Conservation (phyloP, 768 basidiomycete genomes). For the Mycena rebaudengoi region DNA sequence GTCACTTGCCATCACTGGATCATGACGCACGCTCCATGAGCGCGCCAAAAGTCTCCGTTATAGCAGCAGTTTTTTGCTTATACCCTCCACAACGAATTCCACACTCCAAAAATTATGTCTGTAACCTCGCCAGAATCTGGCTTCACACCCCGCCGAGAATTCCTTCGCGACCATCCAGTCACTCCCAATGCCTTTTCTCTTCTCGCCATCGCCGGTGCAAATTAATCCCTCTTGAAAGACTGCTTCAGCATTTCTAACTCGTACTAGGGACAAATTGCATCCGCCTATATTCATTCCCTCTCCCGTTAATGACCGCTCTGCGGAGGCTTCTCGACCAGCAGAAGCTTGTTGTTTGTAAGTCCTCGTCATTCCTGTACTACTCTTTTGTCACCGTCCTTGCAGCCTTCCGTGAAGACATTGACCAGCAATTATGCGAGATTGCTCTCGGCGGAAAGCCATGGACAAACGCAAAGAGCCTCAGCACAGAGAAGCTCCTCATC, state of each 20-base stretch:
- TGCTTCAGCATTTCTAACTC: no score
- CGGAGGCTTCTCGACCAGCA: conserved; percentile 63
- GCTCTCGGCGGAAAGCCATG: conserved; percentile 76
- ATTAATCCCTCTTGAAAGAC: no score
- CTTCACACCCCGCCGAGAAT: conserved; percentile 78
- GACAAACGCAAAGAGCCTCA: conserved; percentile 70
- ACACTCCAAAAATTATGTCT: conserved; percentile 25
- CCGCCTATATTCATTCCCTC: conserved; percentile 75
- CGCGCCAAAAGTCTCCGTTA: no score
- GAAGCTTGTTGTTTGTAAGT: conserved; percentile 46
- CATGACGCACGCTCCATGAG: no score
- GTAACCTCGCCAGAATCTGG: conserved; percentile 49
- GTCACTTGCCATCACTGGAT: no score
- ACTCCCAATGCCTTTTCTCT: conserved; percentile 71
- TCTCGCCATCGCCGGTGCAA: conserved; percentile 70
- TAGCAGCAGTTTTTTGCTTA: no score
- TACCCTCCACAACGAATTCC: no score
- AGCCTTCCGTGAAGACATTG: conserved; percentile 57
- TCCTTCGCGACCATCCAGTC: conserved; percentile 63
- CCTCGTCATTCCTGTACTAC: fast-evolving
- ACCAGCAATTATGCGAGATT: conserved; percentile 72
- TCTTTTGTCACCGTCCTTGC: neutral
- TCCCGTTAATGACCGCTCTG: conserved; percentile 58
- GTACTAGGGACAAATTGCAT: no score
- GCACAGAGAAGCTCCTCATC: conserved; percentile 74